Evolutionary conservation across 371 early-diverging fungal species (phyloP).

Genomic region (Paraphysoderma sedebokerense): DNA sequence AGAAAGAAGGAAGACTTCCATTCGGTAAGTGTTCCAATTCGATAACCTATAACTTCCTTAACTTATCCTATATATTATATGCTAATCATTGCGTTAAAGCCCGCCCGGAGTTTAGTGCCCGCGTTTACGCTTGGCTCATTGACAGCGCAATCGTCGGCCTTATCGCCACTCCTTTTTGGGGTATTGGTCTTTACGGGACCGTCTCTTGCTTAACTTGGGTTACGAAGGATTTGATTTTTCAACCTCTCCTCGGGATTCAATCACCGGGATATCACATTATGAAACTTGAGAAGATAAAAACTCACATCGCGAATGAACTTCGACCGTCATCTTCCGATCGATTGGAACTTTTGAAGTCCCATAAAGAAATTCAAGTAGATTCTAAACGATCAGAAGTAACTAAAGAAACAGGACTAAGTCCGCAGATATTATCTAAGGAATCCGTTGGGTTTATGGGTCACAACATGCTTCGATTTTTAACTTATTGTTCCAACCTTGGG

Average conservation of each 20-base stretch:
- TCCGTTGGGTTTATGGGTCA: not conserved
- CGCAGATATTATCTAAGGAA: not conserved
- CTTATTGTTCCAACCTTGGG: not conserved
- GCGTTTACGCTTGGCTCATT: not conserved
- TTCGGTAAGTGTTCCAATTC: not conserved
- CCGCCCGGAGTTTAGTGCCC: not conserved
- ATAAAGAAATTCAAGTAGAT: too few species aligned
- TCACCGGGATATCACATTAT: not conserved
- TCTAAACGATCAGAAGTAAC: too few species aligned
- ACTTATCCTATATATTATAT: not conserved
- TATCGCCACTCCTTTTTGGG: not conserved
- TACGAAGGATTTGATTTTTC: not conserved
- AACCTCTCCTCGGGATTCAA: not conserved
- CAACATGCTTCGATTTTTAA: not conserved
- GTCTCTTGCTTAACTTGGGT: not conserved
- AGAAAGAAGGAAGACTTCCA: not conserved
- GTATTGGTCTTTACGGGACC: not conserved
- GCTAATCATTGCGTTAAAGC: not conserved
- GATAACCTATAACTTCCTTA: not conserved
- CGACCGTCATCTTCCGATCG: not conserved
- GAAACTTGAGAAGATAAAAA: not conserved
- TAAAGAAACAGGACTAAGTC: too few species aligned
- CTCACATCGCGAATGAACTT: not conserved
- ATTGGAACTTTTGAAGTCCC: too few species aligned
- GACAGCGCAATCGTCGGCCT: constrained; percentile 1